Percentiles rank a stretch among this genome's conserved stretches.
Conservation (phyloP, 192 early-diverging fungal species). For the Entomortierella parvispora region DNA sequence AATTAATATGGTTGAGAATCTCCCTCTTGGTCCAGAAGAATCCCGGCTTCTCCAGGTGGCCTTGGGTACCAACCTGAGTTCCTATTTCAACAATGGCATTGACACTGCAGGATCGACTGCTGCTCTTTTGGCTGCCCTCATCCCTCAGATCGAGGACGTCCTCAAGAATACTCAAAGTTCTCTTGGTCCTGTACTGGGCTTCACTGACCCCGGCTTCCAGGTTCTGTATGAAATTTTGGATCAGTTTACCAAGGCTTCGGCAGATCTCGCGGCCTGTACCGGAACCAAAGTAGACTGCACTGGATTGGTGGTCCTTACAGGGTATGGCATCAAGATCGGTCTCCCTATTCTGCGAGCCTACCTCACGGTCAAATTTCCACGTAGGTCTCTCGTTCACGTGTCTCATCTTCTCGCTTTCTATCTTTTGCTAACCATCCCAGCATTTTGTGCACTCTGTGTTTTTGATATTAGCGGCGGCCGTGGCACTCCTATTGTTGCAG, state of each 20-base stretch:
- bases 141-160: constrained; percentile 9
- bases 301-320: constrained; percentile 3
- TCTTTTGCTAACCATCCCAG: not conserved
- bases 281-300: constrained; percentile 5
- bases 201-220: constrained; percentile 9
- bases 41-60: constrained; percentile 2
- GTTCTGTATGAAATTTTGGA: not conserved
- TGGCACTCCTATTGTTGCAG: not conserved
- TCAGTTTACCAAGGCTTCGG: constrained; percentile 1
- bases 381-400: not conserved
- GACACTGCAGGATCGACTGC: constrained; percentile 12
- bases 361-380: constrained; percentile 7
- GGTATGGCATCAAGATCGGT: constrained; percentile 11
- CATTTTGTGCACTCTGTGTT: no score
- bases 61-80: not conserved
- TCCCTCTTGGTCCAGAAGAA: constrained; percentile 5
- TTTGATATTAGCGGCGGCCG: not conserved
- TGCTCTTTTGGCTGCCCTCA: not conserved
- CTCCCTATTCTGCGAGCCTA: constrained; percentile 1
- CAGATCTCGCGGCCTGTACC: not conserved
- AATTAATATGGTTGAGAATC: not conserved
- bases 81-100: constrained; percentile 12
- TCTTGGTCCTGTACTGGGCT: not conserved
- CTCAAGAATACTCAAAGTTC: not conserved
- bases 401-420: not conserved